A percentile compares a stretch with the other conserved stretches of the same genome.
Evolutionary conservation across 805 yeast genomes (phyloP).

Genomic region (Saccharomycodes ludwigii): DNA sequence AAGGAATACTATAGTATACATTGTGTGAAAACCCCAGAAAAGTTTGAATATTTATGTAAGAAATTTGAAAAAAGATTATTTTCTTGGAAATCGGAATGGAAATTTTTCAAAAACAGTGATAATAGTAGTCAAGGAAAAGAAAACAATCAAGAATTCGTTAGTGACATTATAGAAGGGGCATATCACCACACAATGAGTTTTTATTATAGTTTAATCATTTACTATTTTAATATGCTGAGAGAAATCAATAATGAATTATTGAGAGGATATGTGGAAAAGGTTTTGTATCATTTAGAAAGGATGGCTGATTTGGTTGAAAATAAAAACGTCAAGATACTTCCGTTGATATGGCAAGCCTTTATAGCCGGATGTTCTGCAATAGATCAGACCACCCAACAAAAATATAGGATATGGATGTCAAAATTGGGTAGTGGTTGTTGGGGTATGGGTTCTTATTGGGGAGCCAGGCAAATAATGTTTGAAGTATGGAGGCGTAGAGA

Average conservation of each 20-base stretch:
- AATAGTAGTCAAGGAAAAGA: not conserved
- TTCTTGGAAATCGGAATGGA: conserved; percentile 72
- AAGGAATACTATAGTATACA: conserved; percentile 35
- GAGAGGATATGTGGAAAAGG: conserved; percentile 50
- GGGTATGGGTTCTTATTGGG: conserved; percentile 75
- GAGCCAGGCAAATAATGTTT: conserved; percentile 70
- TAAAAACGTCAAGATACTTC: conserved; percentile 46
- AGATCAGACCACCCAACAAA: conserved; percentile 42
- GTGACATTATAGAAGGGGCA: conserved; percentile 46
- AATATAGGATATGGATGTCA: conserved; percentile 56
- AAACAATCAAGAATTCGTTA: conserved; percentile 17
- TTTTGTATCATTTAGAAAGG: conserved; percentile 49
- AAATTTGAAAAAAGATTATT: conserved; percentile 38
- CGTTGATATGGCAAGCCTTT: conserved; percentile 82
- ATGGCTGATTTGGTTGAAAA: conserved; percentile 43
- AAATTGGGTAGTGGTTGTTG: conserved; percentile 27
- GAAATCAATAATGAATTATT: conserved; percentile 40
- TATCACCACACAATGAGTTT: conserved; percentile 74
- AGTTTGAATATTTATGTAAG: conserved; percentile 13
- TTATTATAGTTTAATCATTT: conserved; percentile 57
- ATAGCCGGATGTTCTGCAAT: conserved; percentile 76
- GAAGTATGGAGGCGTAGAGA: conserved; percentile 76
- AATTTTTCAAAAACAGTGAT: conserved; percentile 26
- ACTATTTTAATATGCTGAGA: conserved; percentile 53
- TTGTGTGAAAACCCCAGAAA: conserved; percentile 13